Conservation (phyloP, 257 asterid species). For the Solanum piurae region DNA sequence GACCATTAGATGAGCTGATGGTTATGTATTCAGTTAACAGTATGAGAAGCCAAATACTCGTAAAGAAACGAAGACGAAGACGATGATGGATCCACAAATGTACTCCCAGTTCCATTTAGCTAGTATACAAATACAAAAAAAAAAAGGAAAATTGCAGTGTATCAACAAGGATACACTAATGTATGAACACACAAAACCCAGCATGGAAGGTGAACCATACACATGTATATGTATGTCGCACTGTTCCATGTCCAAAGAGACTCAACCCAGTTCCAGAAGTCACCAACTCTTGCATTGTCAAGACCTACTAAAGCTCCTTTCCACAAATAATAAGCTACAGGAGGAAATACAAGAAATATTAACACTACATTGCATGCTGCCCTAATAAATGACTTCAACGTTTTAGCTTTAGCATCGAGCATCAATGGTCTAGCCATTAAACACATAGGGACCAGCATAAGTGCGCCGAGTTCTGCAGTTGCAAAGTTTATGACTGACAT, state of each 20-base stretch:
- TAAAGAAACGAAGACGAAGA: background rate
- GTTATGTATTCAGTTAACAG: background rate
- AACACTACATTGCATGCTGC: conserved; percentile 36
- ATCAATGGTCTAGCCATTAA: conserved; percentile 57
- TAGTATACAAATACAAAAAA: conserved; percentile 15
- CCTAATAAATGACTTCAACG: conserved; percentile 19
- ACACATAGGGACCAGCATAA: conserved; percentile 79
- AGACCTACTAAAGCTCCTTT: conserved; percentile 52
- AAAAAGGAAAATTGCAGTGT: background rate
- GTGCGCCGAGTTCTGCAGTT: conserved; percentile 82
- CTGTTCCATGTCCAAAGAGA: conserved; percentile 91
- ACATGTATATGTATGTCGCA: conserved; percentile 70
- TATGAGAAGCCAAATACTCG: background rate
- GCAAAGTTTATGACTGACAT: conserved; percentile 95
- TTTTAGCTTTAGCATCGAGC: conserved; percentile 12
- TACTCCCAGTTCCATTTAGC: background rate
- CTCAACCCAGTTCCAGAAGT: conserved; percentile 83
- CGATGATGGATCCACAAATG: background rate
- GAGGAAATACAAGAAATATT: conserved; percentile 50
- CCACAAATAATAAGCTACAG: conserved; percentile 27
- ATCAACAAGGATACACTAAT: conserved; percentile 35
- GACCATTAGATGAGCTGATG: background rate
- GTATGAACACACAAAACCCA: conserved; percentile 72
- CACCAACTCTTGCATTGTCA: conserved; percentile 36
- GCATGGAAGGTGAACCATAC: conserved; percentile 89